These are phyloP conservation scores for Diaporthe vaccinii DNA, from an alignment of 2,329 filamentous ascomycete species.

Conservation along the genomic window DNA sequence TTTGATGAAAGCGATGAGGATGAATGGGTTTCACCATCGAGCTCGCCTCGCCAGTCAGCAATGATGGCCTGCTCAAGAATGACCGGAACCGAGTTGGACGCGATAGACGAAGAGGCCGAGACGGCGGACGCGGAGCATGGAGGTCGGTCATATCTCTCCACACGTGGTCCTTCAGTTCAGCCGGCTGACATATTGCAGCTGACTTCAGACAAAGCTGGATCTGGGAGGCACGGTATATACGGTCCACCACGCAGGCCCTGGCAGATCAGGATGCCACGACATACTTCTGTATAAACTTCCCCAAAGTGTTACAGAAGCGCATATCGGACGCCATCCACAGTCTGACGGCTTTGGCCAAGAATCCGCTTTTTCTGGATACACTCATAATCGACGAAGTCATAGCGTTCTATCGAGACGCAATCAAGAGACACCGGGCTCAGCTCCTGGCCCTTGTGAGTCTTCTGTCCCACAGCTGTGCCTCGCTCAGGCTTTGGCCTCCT, in stretches of 20 bases:
- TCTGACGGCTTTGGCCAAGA: constrained; percentile 38
- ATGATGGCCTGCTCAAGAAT: constrained; percentile 23
- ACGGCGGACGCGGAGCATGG: not conserved
- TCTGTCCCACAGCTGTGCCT: not conserved
- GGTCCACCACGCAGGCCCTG: constrained; percentile 34
- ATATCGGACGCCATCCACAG: constrained; percentile 37
- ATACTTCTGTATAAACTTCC: constrained; percentile 38
- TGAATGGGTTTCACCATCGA: constrained; percentile 33
- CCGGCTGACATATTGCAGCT: constrained; percentile 3
- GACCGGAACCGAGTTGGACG: not conserved
- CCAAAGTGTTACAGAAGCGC: constrained; percentile 31
- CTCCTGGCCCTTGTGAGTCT: constrained; percentile 38
- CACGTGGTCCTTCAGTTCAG: not conserved
- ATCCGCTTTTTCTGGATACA: constrained; percentile 39
- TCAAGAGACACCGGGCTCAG: constrained; percentile 38
- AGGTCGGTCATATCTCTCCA: not conserved
- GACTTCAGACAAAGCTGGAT: constrained; percentile 34
- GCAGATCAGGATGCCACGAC: constrained; percentile 35
- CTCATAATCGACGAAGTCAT: constrained; percentile 41
- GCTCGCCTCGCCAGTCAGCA: constrained; percentile 26
- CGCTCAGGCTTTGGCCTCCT: not conserved
- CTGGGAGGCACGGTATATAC: constrained; percentile 38
- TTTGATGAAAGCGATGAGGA: constrained; percentile 21
- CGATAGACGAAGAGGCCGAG: constrained; percentile 9
- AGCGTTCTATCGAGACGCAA: constrained; percentile 38